Conservation (phyloP, 306 rosid species). For the Ochetophila trinervis region DNA sequence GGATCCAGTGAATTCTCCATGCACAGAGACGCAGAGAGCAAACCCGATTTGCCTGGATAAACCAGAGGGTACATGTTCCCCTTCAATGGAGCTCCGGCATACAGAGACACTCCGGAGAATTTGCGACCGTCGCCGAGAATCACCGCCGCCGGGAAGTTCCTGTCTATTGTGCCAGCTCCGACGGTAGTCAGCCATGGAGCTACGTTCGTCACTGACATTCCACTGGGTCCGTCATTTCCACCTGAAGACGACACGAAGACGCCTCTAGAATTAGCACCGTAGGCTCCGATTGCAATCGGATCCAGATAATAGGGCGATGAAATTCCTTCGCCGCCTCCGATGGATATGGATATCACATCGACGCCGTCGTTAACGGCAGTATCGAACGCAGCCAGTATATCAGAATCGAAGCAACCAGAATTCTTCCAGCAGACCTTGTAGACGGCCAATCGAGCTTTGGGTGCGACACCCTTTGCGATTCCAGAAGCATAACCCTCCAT, state of each 20-base stretch:
- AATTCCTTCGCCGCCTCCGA: conserved; percentile 81
- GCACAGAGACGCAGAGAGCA: conserved; percentile 65
- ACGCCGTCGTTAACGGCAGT: conserved; percentile 77
- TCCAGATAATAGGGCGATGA: conserved; percentile 78
- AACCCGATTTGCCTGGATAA: conserved; percentile 74
- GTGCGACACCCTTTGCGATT: conserved; percentile 84
- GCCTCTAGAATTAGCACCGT: conserved; percentile 70
- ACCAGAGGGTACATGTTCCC: conserved; percentile 64
- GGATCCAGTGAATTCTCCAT: conserved; percentile 83
- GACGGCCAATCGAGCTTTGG: conserved; percentile 70
- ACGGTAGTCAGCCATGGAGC: conserved; percentile 91
- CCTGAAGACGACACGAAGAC: conserved; percentile 78
- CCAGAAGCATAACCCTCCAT: conserved; percentile 85
- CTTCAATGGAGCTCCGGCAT: conserved; percentile 57
- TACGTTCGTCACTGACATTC: conserved; percentile 71
- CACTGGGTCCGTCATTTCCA: conserved; percentile 81
- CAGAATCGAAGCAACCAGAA: conserved; percentile 84
- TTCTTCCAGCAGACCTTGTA: conserved; percentile 93
- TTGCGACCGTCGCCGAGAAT: conserved; percentile 57
- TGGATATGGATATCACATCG: conserved; percentile 75
- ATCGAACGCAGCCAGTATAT: conserved; percentile 76
- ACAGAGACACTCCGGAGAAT: conserved; percentile 64
- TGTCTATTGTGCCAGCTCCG: conserved; percentile 87
- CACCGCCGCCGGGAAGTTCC: conserved; percentile 72
- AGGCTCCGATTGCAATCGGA: conserved; percentile 85